These are phyloP conservation scores for Eutrema yunnanense DNA, from an alignment of 345 rosid genomes.

Conservation along the genomic window DNA sequence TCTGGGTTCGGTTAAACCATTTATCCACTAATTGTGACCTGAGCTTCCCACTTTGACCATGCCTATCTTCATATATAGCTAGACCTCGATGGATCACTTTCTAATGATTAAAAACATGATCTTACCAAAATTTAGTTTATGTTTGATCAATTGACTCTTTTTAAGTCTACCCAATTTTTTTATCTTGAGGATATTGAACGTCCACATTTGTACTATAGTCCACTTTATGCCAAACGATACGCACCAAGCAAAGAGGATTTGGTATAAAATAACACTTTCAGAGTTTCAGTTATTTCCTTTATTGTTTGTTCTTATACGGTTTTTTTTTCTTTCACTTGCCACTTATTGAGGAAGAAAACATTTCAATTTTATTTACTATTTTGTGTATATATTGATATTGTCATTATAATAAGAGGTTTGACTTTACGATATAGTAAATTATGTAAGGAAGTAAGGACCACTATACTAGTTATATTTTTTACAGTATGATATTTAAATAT, in stretches of 20 bases:
- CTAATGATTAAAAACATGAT: constrained; percentile 4
- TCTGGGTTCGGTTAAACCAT: background rate
- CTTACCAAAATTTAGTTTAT: background rate
- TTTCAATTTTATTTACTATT: background rate
- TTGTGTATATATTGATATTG: background rate
- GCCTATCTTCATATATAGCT: background rate
- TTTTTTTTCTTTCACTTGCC: background rate
- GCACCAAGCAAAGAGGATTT: background rate
- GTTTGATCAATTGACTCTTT: background rate
- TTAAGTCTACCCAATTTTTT: background rate
- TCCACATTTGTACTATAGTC: background rate
- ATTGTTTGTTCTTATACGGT: background rate
- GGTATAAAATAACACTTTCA: background rate
- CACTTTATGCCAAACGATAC: constrained; percentile 17
- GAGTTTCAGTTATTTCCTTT: background rate
- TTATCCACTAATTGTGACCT: background rate
- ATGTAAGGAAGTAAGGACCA: background rate
- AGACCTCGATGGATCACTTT: background rate
- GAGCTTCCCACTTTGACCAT: background rate
- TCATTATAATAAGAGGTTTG: background rate
- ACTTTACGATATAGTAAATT: background rate
- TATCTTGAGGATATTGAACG: constrained; percentile 5
- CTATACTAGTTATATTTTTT: background rate
- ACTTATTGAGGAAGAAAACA: background rate
- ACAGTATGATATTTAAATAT: background rate